phyloP scores from a whole-genome alignment of 1,139 yeast genomes.

The Suhomyces yuchorum region DNA sequence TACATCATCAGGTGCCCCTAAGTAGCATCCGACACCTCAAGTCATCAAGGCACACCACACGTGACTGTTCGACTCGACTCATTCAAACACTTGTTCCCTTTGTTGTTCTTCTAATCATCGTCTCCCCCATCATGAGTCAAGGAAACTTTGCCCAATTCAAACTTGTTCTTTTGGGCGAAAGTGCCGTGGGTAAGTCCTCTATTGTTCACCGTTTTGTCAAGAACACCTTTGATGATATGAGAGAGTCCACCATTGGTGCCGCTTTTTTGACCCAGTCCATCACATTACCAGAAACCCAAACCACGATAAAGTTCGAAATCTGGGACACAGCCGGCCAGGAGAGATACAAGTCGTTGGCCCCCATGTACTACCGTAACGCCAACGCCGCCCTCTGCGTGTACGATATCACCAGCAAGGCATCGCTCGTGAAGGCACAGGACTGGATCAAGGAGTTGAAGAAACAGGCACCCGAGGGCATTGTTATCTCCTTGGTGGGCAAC shows the following conservation, averaged over 20 bases:
- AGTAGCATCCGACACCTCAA: neutral
- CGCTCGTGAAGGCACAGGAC: slow-evolving; percentile 85
- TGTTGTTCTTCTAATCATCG: neutral
- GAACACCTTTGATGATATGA: slow-evolving; percentile 88
- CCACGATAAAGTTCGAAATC: slow-evolving; percentile 42
- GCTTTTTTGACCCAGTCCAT: slow-evolving; percentile 93
- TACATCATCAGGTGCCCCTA: neutral
- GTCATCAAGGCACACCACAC: neutral
- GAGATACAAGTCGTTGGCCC: slow-evolving; percentile 48
- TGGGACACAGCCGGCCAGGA: slow-evolving; percentile 61
- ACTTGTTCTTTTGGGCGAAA: slow-evolving; percentile 49
- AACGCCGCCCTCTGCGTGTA: slow-evolving; percentile 36
- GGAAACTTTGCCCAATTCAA: slow-evolving; percentile 44
- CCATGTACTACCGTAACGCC: slow-evolving; percentile 53
- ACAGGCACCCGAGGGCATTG: slow-evolving; percentile 82
- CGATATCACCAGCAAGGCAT: slow-evolving; percentile 49
- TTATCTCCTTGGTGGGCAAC: slow-evolving; percentile 46
- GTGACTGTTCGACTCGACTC: neutral
- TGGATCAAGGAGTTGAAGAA: slow-evolving; percentile 96
- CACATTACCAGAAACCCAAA: slow-evolving; percentile 17
- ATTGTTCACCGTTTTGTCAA: slow-evolving; percentile 50
- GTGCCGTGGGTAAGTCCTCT: slow-evolving; percentile 53
- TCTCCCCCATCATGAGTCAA: slow-evolving; percentile 7
- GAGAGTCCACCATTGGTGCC: slow-evolving; percentile 97
- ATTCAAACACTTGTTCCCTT: neutral